Base-by-base conservation (phyloP, 2,329 filamentous ascomycete species). In the Cucurbitaria berberidis region DNA sequence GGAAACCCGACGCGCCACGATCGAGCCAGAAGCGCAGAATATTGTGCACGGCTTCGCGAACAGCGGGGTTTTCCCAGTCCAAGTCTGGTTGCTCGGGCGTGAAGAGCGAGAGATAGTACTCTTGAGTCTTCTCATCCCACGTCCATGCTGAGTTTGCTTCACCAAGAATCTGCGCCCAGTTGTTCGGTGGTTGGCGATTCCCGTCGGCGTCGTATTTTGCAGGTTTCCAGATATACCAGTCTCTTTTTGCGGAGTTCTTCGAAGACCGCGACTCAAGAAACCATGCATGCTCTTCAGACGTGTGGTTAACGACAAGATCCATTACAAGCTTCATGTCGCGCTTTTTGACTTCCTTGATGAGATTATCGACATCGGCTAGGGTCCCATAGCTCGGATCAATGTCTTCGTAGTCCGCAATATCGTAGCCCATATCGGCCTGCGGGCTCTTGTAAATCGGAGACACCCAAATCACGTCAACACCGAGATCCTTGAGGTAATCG, bases 21-120 rank as follows among this genome's bases (percentile, higher is more conserved):
- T 89, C 80, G 1, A 95, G 82, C 91, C 91, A 96, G 72, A 93
- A 95, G 24, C 83, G 82, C 79, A 93, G 87, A 3, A 89, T 81
- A 19, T 87, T 80, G 67, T 91, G 89, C 1, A 93, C 85, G 0
- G 89, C 90, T 24, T 83, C 78, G 16, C 89, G 82, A 0, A 89
- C 84, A 5, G 82, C 83, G 0, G 81, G 80, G 47, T 88, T 89
- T 65, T 93, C 89, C 89, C 90, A 95, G 74, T 95, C 95, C 4
- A 95, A 78, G 64, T 95, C 91, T 0, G 91, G 90, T 68, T 93
- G 90, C 58, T 90, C 85, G 6, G 82, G 83, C 1, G 88, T 86
- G 70, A 91, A 96, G 10, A 95, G 80, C 48, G 89, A 86, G 0
- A 93, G 82, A 63, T 91, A 93, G 71, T 91, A 93, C 73, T 93